A percentile compares a stretch with the other conserved stretches of the same genome.
phyloP scores from a whole-genome alignment of 805 yeast genomes.

The Cyberlindnera galapagoensis region DNA sequence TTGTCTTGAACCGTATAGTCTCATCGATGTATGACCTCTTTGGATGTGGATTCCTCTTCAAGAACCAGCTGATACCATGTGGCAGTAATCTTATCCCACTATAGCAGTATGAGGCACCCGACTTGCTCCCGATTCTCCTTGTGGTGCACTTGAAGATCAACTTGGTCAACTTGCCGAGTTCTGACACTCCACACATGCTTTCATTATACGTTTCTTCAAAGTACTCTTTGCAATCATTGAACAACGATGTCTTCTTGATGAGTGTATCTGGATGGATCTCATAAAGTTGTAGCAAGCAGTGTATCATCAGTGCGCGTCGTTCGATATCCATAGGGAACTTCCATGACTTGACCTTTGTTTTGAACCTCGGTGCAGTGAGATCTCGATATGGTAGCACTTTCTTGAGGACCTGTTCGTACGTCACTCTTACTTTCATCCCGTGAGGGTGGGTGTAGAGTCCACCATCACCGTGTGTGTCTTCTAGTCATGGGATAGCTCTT shows the following conservation, averaged over 20 bases:
- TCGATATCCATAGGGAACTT: background rate
- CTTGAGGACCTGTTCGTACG: background rate
- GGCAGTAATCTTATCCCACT: constrained; percentile 4
- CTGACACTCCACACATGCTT: constrained; percentile 4
- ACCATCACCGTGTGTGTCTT: too few relatives aligned
- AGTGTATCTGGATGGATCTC: background rate
- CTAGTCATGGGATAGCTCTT: too few relatives aligned
- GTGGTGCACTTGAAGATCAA: constrained; percentile 4
- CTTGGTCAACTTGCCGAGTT: constrained; percentile 13
- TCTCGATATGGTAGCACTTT: background rate
- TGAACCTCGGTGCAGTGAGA: background rate
- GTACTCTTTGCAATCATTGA: constrained; percentile 9
- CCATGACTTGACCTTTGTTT: background rate
- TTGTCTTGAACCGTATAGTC: constrained; percentile 3
- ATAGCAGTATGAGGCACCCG: constrained; percentile 79
- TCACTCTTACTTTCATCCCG: background rate
- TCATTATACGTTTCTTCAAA: constrained; percentile 4
- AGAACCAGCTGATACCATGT: constrained; percentile 2
- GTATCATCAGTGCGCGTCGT: constrained; percentile 7
- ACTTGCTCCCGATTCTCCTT: constrained; percentile 67
- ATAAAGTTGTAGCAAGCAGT: constrained; percentile 6
- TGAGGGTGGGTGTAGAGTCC: too few relatives aligned
- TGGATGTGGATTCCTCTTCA: constrained; percentile 1
- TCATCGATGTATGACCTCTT: constrained; percentile 5
- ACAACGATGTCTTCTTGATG: constrained; percentile 10